Evolutionary conservation across 148 eudicot species (phyloP).

Genomic region (Chenopodium formosanum): DNA sequence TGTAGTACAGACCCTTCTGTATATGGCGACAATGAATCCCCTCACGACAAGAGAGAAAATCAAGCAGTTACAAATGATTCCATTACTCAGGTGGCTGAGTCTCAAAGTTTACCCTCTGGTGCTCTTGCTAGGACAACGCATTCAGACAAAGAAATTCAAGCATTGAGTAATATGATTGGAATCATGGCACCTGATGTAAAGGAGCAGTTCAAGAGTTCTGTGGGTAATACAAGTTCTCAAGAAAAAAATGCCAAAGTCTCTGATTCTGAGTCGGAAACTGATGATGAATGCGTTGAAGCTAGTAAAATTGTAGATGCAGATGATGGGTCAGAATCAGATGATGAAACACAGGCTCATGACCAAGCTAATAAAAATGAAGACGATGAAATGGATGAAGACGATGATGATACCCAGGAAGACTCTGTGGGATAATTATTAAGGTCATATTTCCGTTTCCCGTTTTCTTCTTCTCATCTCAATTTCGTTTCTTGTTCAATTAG

Average conservation of each 20-base stretch:
- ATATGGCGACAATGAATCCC: constrained; percentile 77
- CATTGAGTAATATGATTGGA: constrained; percentile 75
- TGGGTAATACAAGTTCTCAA: constrained; percentile 21
- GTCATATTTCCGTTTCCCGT: too few relatives aligned
- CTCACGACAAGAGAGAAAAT: constrained; percentile 32
- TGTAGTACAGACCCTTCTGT: constrained; percentile 72
- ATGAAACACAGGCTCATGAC: constrained; percentile 47
- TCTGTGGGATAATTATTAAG: constrained; percentile 41
- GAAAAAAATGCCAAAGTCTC: constrained; percentile 35
- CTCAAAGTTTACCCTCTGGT: constrained; percentile 40
- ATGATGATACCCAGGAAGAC: constrained; percentile 75
- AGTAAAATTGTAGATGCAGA: constrained; percentile 25
- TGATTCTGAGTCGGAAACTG: constrained; percentile 72
- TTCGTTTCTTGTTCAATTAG: neutral
- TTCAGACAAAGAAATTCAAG: constrained; percentile 48
- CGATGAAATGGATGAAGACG: constrained; percentile 52
- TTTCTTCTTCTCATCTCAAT: neutral
- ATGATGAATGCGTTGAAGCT: constrained; percentile 50
- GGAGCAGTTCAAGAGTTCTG: constrained; percentile 57
- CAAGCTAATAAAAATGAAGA: constrained; percentile 24
- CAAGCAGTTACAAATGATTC: constrained; percentile 43
- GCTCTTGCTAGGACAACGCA: constrained; percentile 30
- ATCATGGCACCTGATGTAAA: constrained; percentile 76
- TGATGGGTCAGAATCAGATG: constrained; percentile 48
- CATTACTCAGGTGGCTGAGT: constrained; percentile 56